Conservation (phyloP, 495 filamentous ascomycete species). For the Barbatosphaeria neglecta region DNA sequence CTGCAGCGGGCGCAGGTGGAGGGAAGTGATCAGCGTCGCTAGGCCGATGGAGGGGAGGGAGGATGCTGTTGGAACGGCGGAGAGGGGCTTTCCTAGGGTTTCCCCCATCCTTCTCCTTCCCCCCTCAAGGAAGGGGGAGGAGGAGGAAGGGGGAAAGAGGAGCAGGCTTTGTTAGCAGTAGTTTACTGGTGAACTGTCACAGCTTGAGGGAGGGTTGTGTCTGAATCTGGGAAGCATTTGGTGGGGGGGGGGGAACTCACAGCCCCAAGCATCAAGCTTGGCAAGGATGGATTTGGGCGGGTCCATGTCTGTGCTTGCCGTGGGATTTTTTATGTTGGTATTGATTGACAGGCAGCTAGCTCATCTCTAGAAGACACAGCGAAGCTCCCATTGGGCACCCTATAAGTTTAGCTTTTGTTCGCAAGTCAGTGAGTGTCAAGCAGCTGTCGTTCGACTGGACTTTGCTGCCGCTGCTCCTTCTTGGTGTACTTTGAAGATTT, state of each 20-base stretch:
- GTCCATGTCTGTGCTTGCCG: constrained; percentile 28
- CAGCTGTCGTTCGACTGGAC: too few species aligned
- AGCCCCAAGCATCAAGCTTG: constrained; percentile 55
- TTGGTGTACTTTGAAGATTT: too few species aligned
- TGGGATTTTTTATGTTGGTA: constrained; percentile 8
- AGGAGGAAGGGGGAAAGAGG: not conserved
- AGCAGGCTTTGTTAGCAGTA: not conserved
- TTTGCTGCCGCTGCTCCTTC: too few species aligned
- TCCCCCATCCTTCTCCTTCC: not conserved
- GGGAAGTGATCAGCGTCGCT: constrained; percentile 66
- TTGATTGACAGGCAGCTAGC: too few species aligned
- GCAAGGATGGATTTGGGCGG: constrained; percentile 38
- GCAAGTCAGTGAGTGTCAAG: too few species aligned
- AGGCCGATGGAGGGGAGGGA: constrained; percentile 67
- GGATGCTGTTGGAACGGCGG: constrained; percentile 44
- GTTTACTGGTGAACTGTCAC: not conserved
- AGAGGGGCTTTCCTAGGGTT: not conserved
- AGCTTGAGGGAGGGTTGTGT: not conserved
- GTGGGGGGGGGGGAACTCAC: constrained; percentile 34
- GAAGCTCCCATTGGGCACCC: too few species aligned
- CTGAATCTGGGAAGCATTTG: not conserved
- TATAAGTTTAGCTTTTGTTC: too few species aligned
- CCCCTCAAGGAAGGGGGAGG: too few species aligned
- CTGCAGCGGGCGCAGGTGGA: constrained; percentile 66
- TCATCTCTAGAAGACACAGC: not conserved